Evolutionary conservation across 345 rosid genomes (phyloP).

Genomic region (Acer saccharum): DNA sequence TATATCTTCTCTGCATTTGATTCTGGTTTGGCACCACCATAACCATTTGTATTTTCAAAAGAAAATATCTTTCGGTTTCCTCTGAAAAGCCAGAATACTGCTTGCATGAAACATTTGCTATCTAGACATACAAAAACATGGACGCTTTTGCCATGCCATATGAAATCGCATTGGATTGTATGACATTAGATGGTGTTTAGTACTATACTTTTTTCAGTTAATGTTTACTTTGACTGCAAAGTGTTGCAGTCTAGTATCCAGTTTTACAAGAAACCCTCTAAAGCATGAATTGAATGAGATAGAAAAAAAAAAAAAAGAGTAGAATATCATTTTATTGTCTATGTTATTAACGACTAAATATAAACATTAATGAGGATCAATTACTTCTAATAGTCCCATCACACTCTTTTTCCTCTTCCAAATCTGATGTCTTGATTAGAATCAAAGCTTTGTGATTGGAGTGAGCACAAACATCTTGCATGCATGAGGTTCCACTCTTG

Average conservation of each 20-base stretch:
- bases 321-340: too few relatives aligned
- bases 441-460: background rate
- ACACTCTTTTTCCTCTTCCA: background rate
- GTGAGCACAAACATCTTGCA: constrained; percentile 13
- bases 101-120: background rate
- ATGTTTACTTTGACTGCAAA: too few relatives aligned
- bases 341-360: too few relatives aligned
- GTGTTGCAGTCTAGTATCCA: too few relatives aligned
- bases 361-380: background rate
- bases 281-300: background rate
- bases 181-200: background rate
- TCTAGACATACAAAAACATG: background rate
- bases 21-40: background rate
- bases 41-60: too few relatives aligned
- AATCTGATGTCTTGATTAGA: background rate
- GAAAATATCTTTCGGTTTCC: background rate
- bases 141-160: background rate
- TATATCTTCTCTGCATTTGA: background rate
- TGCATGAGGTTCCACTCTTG: background rate
- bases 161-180: background rate
- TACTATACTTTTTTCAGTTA: too few relatives aligned
- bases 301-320: background rate
- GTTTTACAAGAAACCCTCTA: background rate
- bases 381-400: background rate
- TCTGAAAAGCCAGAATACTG: background rate